Evolutionary conservation across 495 filamentous ascomycete species (phyloP), one percentile per base, ranked within the genome.

Genomic region (Neurospora sp.): DNA sequence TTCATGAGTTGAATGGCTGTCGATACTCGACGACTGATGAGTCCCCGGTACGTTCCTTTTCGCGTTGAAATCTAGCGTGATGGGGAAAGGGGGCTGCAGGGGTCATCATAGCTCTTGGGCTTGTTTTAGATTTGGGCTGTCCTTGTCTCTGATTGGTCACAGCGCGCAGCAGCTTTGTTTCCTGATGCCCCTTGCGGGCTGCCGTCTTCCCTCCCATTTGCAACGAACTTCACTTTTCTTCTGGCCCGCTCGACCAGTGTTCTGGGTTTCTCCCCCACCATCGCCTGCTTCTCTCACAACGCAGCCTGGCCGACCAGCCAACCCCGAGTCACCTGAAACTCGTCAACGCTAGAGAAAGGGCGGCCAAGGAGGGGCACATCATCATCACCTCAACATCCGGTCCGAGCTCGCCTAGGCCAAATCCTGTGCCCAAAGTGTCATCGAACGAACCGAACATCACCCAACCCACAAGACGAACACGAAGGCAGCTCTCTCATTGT

Each of bases 321-420:
- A 62, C 54, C 28, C 21, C 28, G 54, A 62, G 34, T 73, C 75
- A 76, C 74, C 76, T 81, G 79, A 81, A 81, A 81, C 79, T 79
- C 77, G 79, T 79, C 79, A 77, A 74, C 76, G 74, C 77, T 79
- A 71, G 54, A 66, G 31, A 66, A 34, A 2, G 24, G 54, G 28
- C 3, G 28, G 54, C 54, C 71, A 76, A 75, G 72, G 71, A 74
- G 78, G 73, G 74, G 76, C 17, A 59, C 70, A 78, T 75, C 77
- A 78, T 75, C 77, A 69, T 59, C 28, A 45, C 71, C 43, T 36
- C 24, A 69, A 69, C 71, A n/a, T 34, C 24, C 71, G 43, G 39
- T 59, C 28, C 71, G 39, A 39, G 36, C 39, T 43, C 70, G 39
- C 39, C 70, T 71, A 71, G 36, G 31, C n/a, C n/a, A 31, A 62